Percentiles rank a stretch among this genome's conserved stretches.
Evolutionary conservation across 2,329 filamentous ascomycete genomes (phyloP).

Genomic region (Zymoseptoria pseudotritici): DNA sequence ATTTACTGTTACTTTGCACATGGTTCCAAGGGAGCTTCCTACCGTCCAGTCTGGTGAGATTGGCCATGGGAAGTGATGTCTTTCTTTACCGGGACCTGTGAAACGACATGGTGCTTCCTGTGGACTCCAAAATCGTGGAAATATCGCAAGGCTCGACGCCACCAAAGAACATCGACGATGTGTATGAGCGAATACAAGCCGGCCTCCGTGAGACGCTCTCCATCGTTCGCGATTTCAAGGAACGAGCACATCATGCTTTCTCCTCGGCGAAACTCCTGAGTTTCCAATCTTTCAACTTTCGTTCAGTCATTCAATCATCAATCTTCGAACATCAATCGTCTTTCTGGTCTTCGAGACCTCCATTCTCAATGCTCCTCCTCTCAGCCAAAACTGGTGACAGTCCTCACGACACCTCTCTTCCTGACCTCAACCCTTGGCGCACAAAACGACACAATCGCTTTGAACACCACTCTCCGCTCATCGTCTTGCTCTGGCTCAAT

Average conservation of each 20-base stretch:
- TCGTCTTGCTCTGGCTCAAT: neutral
- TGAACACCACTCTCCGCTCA: constrained; percentile 17
- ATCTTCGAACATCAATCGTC: neutral
- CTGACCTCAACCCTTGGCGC: constrained; percentile 8
- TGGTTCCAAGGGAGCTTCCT: neutral
- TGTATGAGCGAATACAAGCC: neutral
- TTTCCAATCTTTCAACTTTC: neutral
- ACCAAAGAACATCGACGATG: neutral
- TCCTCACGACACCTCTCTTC: constrained; percentile 13
- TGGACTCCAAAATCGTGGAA: neutral
- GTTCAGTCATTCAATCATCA: neutral
- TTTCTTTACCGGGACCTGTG: neutral
- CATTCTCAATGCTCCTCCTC: neutral
- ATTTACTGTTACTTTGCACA: neutral
- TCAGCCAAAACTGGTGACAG: constrained; percentile 15
- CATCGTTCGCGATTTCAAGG: neutral
- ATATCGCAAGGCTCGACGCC: neutral
- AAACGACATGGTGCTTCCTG: neutral
- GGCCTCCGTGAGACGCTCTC: neutral
- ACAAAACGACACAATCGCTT: constrained; percentile 24
- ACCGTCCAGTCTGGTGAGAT: neutral
- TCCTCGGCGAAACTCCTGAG: neutral
- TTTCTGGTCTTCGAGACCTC: neutral
- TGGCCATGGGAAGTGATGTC: neutral
- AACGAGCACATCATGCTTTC: neutral